Base-by-base conservation (phyloP, 2,329 filamentous ascomycete genomes). In the Aspergillus ochraceus region DNA sequence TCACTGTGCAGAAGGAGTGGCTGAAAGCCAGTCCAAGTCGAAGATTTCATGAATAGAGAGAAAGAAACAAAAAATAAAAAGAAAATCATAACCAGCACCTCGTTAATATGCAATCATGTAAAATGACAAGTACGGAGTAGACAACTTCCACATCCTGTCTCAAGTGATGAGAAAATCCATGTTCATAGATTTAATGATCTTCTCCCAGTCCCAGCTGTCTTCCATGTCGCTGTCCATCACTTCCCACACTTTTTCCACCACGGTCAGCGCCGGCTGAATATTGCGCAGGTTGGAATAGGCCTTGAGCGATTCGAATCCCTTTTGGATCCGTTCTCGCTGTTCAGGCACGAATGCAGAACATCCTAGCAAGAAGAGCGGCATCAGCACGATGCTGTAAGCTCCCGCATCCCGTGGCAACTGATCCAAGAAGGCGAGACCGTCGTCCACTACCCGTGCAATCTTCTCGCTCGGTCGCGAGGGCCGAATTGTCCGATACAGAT, bases 131-230 rank as follows among this genome's bases (percentile, higher is more conserved):
- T n/a, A 17, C 14, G 36, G 14, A 42, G 19, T 49, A 39, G 60
- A 57, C 19, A 32, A 4, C 4, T 47, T 10, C 19, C 45, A 47
- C 22, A 20, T 5, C 10, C 17, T 12, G 22, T 14, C 19, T 79
- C 71, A 87, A 62, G 85, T 86, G 62, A 86, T 81, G 64, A 88
- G 74, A 64, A 87, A 86, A 66, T 88, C 84, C 80, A 84, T 86
- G 20, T 83, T 81, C 74, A 84, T 83, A 53, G 80, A 77, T 52
- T 80, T 75, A 62, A 87, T 85, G 60, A 87, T 84, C 60, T 76
- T 82, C 72, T 88, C 85, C 84, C 84, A 88, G 70, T 88, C 85
- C 85, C 85, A 88, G 57, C 81, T 83, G 58, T 85, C 81, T 59
- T 81, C 79, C 54, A 82, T 82, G 1, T 79, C 79, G 19, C 74